These are phyloP conservation scores for Tricholoma terreum DNA, from an alignment of 768 basidiomycete species.

Conservation along the genomic window DNA sequence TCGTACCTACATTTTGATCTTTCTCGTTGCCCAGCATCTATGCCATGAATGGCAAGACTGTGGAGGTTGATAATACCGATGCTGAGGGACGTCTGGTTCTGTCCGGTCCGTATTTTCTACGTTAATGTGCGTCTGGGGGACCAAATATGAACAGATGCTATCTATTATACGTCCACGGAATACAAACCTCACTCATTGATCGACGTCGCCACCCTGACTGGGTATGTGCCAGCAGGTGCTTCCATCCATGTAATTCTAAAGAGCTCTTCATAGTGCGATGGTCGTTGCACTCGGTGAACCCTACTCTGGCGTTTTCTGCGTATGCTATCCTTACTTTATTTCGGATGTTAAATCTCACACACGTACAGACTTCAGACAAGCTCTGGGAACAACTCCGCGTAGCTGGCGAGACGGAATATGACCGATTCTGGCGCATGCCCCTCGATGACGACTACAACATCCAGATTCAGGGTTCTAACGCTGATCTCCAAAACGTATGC, in stretches of 20 bases:
- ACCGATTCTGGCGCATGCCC: conserved; percentile 90
- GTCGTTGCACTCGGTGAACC: conserved; percentile 70
- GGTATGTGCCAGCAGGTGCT: conserved; percentile 36
- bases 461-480: conserved; percentile 75
- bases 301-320: conserved; percentile 77
- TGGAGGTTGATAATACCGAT: conserved; percentile 87
- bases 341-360: neutral
- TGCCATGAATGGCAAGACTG: conserved; percentile 85
- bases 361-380: conserved; percentile 58
- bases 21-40: conserved; percentile 48
- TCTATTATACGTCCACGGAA: conserved; percentile 75
- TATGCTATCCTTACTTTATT: conserved; percentile 27
- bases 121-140: neutral
- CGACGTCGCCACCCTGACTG: conserved; percentile 86
- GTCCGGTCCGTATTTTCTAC: conserved; percentile 43
- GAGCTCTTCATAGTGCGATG: conserved; percentile 51
- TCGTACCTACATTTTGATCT: neutral
- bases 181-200: conserved; percentile 82
- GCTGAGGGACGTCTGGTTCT: conserved; percentile 79
- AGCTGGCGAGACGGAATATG: conserved; percentile 73
- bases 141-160: conserved; percentile 51
- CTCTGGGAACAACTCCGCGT: conserved; percentile 68
- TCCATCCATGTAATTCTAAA: neutral
- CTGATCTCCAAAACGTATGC: conserved; percentile 75
- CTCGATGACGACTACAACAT: conserved; percentile 77